These are phyloP conservation scores for Pichia sp. DNA, from an alignment of 1,139 yeast species.

Conservation along the genomic window DNA sequence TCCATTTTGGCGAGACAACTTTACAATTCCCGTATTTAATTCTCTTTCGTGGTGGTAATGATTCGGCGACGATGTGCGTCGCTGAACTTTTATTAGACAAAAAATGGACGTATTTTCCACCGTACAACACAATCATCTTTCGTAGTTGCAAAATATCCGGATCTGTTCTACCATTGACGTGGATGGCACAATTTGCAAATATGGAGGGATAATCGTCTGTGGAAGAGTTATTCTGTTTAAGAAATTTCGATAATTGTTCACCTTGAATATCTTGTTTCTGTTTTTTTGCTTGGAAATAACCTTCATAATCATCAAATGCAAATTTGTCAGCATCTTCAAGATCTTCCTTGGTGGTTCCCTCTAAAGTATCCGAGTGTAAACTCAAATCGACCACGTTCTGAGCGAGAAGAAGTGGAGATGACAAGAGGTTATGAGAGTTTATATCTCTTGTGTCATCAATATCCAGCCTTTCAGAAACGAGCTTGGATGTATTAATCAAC, in stretches of 20 bases:
- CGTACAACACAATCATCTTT: constrained; percentile 62
- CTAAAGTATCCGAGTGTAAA: not conserved
- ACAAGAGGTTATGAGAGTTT: too few relatives aligned
- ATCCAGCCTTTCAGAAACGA: too few relatives aligned
- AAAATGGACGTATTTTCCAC: constrained; percentile 71
- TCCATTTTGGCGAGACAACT: constrained; percentile 83
- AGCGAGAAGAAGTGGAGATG: constrained; percentile 10
- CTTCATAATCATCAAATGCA: constrained; percentile 57
- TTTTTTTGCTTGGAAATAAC: constrained; percentile 63
- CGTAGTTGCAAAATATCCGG: constrained; percentile 74
- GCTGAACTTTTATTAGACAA: constrained; percentile 63
- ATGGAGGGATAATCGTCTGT: constrained; percentile 30
- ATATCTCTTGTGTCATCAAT: too few relatives aligned
- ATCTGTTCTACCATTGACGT: constrained; percentile 79
- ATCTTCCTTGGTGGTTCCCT: not conserved
- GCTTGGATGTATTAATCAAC: too few relatives aligned
- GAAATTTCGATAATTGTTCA: constrained; percentile 43
- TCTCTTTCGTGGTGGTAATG: constrained; percentile 69
- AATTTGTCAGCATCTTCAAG: not conserved
- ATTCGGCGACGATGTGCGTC: constrained; percentile 79
- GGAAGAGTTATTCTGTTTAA: constrained; percentile 28
- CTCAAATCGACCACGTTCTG: constrained; percentile 1
- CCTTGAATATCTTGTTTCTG: constrained; percentile 66
- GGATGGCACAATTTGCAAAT: constrained; percentile 57
- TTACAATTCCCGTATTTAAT: constrained; percentile 57